phyloP scores from a whole-genome alignment of 306 rosid species.

The Quercus robur region DNA sequence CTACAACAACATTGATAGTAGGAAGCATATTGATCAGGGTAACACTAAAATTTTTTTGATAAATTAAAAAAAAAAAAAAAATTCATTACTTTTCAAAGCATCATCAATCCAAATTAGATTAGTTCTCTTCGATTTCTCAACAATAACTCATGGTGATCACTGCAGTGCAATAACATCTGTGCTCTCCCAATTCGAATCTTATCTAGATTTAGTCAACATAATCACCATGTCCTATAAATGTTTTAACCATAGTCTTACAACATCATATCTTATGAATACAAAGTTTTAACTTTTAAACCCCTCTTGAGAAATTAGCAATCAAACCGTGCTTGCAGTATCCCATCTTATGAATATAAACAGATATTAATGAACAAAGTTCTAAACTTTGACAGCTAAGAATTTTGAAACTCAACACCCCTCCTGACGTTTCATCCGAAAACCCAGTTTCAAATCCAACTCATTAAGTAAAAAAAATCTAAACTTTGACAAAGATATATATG shows the following conservation, averaged over 20 bases:
- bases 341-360: background rate
- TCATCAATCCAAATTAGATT: background rate
- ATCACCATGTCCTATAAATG: background rate
- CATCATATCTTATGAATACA: background rate
- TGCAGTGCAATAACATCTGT: background rate
- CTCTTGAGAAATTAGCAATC: too few species aligned
- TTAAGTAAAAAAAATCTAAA: background rate
- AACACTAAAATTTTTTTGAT: background rate
- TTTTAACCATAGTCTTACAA: background rate
- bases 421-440: too few species aligned
- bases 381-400: background rate
- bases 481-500: background rate
- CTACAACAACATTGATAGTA: background rate
- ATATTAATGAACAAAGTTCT: background rate
- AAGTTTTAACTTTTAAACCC: too few species aligned
- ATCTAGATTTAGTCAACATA: background rate
- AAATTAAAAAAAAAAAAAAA: too few species aligned
- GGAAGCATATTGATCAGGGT: background rate
- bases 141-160: background rate
- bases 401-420: too few species aligned
- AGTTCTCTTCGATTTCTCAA: too few species aligned
- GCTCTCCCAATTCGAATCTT: background rate
- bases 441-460: too few species aligned
- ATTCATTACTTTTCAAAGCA: background rate
- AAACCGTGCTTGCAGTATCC: background rate